Evolutionary conservation across 2,329 filamentous ascomycete species (phyloP).

Genomic region (Trichoderma pleuroti): DNA sequence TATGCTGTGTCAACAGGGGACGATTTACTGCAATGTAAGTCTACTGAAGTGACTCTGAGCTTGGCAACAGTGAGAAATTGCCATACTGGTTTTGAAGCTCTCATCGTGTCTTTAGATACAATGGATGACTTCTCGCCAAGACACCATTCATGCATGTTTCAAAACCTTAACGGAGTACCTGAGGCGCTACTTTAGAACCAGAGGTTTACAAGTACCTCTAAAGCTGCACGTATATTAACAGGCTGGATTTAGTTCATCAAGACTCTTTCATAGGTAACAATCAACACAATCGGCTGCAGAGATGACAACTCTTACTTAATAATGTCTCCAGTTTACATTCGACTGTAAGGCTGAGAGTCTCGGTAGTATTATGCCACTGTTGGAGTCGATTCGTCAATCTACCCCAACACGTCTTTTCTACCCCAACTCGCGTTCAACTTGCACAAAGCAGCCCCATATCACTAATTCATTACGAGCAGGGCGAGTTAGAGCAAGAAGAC

Average conservation of each 20-base stretch:
- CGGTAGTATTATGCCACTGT: not conserved
- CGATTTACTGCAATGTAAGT: not conserved
- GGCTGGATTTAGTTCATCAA: not conserved
- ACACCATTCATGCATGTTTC: not conserved
- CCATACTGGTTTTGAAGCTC: not conserved
- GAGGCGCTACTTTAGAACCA: not conserved
- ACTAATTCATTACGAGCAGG: not conserved
- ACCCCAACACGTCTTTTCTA: not conserved
- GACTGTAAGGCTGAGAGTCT: too few relatives aligned
- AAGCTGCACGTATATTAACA: not conserved
- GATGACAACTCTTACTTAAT: too few relatives aligned
- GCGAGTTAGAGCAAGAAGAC: not conserved
- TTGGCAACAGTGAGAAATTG: not conserved
- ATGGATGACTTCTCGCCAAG: not conserved
- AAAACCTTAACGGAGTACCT: not conserved
- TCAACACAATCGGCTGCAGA: not conserved
- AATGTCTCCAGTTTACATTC: too few relatives aligned
- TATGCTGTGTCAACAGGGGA: not conserved
- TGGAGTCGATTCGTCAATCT: conserved; percentile 2
- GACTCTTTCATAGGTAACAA: not conserved
- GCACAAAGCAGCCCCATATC: not conserved
- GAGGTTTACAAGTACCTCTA: not conserved
- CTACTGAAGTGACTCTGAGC: not conserved
- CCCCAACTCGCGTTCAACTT: not conserved
- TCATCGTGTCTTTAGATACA: not conserved